These are phyloP conservation scores for Suillus weaverae DNA, from an alignment of 768 basidiomycete genomes.

Conservation along the genomic window DNA sequence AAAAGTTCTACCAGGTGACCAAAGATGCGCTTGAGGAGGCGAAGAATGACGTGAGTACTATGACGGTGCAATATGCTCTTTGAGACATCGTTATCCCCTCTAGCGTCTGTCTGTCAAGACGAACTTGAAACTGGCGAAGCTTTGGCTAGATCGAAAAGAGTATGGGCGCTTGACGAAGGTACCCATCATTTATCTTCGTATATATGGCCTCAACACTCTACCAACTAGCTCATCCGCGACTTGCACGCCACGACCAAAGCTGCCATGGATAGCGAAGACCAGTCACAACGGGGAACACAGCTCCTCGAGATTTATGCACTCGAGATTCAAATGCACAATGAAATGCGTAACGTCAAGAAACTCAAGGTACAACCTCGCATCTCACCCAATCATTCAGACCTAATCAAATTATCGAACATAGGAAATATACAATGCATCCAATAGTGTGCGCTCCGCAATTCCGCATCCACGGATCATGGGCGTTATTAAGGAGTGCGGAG, in stretches of 20 bases:
- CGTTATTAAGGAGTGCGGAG: conserved; percentile 98
- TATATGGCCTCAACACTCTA: not conserved
- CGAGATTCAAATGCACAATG: conserved; percentile 99
- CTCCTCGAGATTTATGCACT: conserved; percentile 96
- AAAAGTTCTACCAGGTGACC: conserved; percentile 94
- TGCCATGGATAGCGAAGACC: conserved; percentile 67
- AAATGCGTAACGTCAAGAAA: conserved; percentile 93
- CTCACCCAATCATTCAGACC: not conserved
- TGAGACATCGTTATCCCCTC: not conserved
- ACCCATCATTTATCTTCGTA: conserved; percentile 10
- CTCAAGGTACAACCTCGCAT: conserved; percentile 64
- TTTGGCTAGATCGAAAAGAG: conserved; percentile 96
- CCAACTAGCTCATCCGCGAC: conserved; percentile 69
- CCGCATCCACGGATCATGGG: conserved; percentile 99
- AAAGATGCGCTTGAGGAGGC: conserved; percentile 88
- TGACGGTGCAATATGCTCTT: not conserved
- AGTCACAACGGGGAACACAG: conserved; percentile 92
- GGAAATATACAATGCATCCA: conserved; percentile 98
- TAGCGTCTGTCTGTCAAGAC: conserved; percentile 94
- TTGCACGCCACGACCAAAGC: conserved; percentile 65
- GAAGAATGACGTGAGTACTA: conserved; percentile 81
- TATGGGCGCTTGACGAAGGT: conserved; percentile 83
- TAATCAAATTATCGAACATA: conserved; percentile 29
- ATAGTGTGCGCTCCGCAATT: conserved; percentile 91
- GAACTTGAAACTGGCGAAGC: conserved; percentile 93